Percentiles rank a stretch among this genome's conserved stretches.
phyloP scores from a whole-genome alignment of 208 protist species.

The Trypanosoma rangeli region DNA sequence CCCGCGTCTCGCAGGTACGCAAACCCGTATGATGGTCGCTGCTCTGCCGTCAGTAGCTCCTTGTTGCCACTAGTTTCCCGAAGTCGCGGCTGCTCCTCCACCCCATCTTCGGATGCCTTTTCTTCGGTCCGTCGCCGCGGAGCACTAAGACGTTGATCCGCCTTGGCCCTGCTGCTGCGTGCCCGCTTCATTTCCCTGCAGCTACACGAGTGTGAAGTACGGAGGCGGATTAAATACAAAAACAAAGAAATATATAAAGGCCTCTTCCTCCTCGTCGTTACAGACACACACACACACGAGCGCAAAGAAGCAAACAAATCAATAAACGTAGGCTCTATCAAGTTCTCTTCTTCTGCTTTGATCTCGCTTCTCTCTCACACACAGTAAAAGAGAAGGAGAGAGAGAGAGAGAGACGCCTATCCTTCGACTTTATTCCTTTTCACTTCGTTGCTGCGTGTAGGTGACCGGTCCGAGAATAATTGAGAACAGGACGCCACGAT shows the following conservation, averaged over 20 bases:
- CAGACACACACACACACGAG: neutral
- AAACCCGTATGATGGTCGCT: neutral
- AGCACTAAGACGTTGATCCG: slow-evolving; percentile 1
- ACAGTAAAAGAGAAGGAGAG: neutral
- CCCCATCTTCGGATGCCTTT: neutral
- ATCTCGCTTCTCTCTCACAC: neutral
- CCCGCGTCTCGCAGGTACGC: slow-evolving; percentile 13
- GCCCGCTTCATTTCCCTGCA: slow-evolving; percentile 9
- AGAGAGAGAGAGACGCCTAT: neutral
- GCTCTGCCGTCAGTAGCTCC: neutral
- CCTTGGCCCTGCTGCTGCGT: neutral
- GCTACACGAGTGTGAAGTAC: neutral
- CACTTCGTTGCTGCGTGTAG: neutral
- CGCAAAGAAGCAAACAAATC: neutral
- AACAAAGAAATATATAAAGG: neutral
- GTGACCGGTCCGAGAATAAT: neutral
- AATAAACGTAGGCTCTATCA: neutral
- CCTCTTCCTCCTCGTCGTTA: too few species aligned
- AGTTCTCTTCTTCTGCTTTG: too few species aligned
- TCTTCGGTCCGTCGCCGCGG: slow-evolving; percentile 2
- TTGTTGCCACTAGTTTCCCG: neutral
- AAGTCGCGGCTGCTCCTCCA: neutral
- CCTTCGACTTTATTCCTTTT: neutral
- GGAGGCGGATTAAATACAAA: neutral
- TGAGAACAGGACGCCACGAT: neutral